Evolutionary conservation across 2,329 filamentous ascomycete genomes (phyloP), one percentile per base, ranked within the genome.

Genomic region (Penicillium sp.): DNA sequence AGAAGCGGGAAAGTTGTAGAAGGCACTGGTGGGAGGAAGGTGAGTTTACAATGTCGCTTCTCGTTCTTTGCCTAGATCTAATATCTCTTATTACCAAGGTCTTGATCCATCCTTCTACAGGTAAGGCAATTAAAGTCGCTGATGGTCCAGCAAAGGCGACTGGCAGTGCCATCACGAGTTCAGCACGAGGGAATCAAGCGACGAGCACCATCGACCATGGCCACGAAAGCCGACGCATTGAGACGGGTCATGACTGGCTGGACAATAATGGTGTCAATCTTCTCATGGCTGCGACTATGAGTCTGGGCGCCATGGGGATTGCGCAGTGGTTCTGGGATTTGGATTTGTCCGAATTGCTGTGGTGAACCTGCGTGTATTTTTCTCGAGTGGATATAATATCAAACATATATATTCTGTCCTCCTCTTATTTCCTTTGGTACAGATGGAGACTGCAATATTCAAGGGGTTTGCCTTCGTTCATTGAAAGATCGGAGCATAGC

Each of bases 181-280:
- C 55, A 27, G 38, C 61, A 28, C 61, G 49, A 29, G 59, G 61
- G 9, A 58, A 45, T 7, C 53, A 55, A 25, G 54, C 37, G 4
- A 58, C 56, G 8, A 43, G 42, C 6, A 47, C 56, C 2, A 54
- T 58, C 29, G 59, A 65, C 8, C 43, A 50, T 4, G 53, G 77
- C 48, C 77, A 76, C 60, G 80, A 85, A 52, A 84, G 83, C 43
- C 75, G 86, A 14, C 73, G 83, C 4, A 71, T 85, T 6, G 82
- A 88, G 70, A 86, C 76, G 58, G 89, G 83, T 66, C 42, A 77
- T 73, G 80, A 95, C 66, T 68, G 95, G 53, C 75, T 99, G 49
- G 90, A 95, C 70, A 99, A 99, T 70, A 99, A 99, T 69, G 87
- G 88, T 46, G 90, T 99, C 61, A 99, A 99, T 69, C 82, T 96